phyloP scores from a whole-genome alignment of 306 rosid species.

The Fragaria iinumae region DNA sequence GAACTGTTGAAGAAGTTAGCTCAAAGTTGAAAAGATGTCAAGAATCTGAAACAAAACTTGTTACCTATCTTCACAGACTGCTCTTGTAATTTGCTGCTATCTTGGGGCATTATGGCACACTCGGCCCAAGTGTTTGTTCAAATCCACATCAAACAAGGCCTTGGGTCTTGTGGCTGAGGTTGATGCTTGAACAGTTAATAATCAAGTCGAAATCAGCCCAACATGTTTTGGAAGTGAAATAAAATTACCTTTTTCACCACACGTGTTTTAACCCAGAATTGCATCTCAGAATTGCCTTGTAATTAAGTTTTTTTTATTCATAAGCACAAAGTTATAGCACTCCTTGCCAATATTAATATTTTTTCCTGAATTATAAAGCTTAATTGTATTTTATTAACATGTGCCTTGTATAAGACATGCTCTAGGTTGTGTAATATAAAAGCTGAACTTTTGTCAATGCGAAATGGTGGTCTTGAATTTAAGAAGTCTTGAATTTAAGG shows the following conservation, averaged over 20 bases:
- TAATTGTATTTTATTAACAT: not conserved
- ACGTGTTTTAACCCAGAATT: not conserved
- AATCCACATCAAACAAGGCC: not conserved
- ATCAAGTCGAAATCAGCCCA: not conserved
- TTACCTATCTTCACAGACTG: not conserved
- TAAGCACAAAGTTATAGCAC: not conserved
- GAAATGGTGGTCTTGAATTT: not conserved
- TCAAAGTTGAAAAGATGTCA: not conserved
- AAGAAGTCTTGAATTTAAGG: not conserved
- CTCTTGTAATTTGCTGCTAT: not conserved
- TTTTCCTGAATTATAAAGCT: not conserved
- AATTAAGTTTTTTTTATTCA: not conserved
- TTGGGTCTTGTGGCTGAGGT: not conserved
- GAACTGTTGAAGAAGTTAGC: not conserved
- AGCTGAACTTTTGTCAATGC: not conserved
- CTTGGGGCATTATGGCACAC: not conserved
- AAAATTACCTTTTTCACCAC: not conserved
- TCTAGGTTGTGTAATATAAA: not conserved
- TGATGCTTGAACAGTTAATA: not conserved
- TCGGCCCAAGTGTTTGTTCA: not conserved
- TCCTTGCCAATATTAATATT: not conserved
- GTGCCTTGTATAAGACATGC: not conserved
- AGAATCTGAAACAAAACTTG: not conserved
- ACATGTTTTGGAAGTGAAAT: too few relatives aligned
- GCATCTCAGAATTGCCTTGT: not conserved